Evolutionary conservation across 2,329 filamentous ascomycete species (phyloP), one percentile per base, ranked within the genome.

Genomic region (Diplodia intermedia): DNA sequence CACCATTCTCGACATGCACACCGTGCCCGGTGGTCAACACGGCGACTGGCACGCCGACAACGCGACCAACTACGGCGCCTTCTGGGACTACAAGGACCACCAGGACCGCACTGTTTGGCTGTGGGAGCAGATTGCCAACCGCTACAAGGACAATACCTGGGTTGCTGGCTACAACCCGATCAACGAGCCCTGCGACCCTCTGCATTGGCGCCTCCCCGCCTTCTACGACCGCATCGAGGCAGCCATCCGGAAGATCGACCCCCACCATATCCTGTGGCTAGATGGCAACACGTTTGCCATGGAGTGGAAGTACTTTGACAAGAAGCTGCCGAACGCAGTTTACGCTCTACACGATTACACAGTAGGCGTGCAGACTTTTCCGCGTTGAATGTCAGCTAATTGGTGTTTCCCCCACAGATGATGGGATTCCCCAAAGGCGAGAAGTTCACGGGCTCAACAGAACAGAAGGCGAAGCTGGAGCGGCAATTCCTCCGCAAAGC

Each of bases 301-400:
- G 76, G 76, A 87, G 71, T 77, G 77, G 14, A 77, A 74, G 7
- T 84, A 83, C 67, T 79, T 81, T 0, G 74, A 79, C 5, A 71
- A 78, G 47, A 63, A 63, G 31, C 31, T 63, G 43, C 83, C 83
- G 54, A 80, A 75, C 71, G 76, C 79, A 1, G 85, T 85, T 0
- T 87, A 86, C 71, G 79, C 82, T 4, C 79, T 85, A 53, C 85
- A 87, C 71, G 85, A 87, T 70, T 87, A 87, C 71, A 80, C 80
- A 49, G 67, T 67, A 54, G 14, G 8, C n/a, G 15, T 20, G 15
- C 36, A 15, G 23, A 26, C 5, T 36, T 18, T 40, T 15, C 20
- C 14, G 38, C 7, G 8, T 36, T 20, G 4, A 18, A n/a, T 26
- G 29, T 7, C 7, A 4, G 29, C 3, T 11, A 6, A 14, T 6